Evolutionary conservation across 2,329 filamentous ascomycete species (phyloP).

Genomic region (Akanthomyces dipterigenus): DNA sequence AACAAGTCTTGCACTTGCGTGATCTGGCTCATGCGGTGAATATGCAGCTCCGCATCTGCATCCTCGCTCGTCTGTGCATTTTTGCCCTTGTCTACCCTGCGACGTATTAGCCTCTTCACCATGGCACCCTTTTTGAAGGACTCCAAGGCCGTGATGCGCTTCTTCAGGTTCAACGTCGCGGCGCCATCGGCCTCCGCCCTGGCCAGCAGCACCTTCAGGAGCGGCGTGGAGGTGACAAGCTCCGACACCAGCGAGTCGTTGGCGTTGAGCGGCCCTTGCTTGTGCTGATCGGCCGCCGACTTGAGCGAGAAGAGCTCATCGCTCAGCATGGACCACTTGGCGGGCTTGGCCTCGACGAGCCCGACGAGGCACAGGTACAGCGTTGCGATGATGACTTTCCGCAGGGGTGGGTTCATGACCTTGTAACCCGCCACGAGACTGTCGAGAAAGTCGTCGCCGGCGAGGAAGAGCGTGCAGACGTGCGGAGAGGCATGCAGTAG

Average conservation of each 20-base stretch:
- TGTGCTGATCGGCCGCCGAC: slow-evolving; percentile 59
- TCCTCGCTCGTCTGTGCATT: slow-evolving; percentile 33
- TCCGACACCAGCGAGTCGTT: slow-evolving; percentile 73
- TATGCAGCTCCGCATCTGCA: slow-evolving; percentile 49
- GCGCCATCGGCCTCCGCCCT: slow-evolving; percentile 43
- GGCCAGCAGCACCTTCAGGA: slow-evolving; percentile 57
- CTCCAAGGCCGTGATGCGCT: slow-evolving; percentile 54
- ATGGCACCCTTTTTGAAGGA: slow-evolving; percentile 51
- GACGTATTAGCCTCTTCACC: slow-evolving; percentile 41
- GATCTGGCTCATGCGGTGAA: slow-evolving; percentile 78
- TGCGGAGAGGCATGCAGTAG: slow-evolving; percentile 56
- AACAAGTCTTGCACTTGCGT: slow-evolving; percentile 92
- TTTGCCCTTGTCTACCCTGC: slow-evolving; percentile 63
- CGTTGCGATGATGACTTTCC: slow-evolving; percentile 63
- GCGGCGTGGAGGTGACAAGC: slow-evolving; percentile 71
- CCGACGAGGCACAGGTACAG: slow-evolving; percentile 69
- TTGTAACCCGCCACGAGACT: slow-evolving; percentile 60
- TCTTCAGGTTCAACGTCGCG: slow-evolving; percentile 49
- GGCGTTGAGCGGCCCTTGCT: slow-evolving; percentile 45
- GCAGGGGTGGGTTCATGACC: slow-evolving; percentile 55
- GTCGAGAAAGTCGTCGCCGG: slow-evolving; percentile 83
- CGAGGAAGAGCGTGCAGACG: slow-evolving; percentile 59
- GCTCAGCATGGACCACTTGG: slow-evolving; percentile 67
- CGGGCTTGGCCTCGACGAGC: slow-evolving; percentile 57
- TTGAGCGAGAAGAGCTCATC: slow-evolving; percentile 83